A percentile compares a stretch with the other conserved stretches of the same genome.
Evolutionary conservation across 2,329 filamentous ascomycete species (phyloP).

Genomic region (Fusarium floridanum): DNA sequence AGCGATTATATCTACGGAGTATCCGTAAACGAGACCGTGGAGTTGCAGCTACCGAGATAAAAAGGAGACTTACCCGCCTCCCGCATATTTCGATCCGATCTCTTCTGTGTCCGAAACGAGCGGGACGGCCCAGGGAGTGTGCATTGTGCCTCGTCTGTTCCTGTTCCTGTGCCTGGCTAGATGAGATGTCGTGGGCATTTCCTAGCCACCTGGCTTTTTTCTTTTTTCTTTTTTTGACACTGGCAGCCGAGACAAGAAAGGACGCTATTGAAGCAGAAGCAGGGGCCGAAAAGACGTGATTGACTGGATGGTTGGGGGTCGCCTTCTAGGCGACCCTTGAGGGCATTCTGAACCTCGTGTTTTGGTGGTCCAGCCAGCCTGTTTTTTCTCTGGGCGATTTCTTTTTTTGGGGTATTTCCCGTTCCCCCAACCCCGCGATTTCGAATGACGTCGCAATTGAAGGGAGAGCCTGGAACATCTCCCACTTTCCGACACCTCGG

Average conservation of each 20-base stretch:
- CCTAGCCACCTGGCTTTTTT: constrained; percentile 17
- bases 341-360: background rate
- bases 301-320: background rate
- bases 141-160: constrained; percentile 27
- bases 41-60: constrained; percentile 20
- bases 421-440: constrained; percentile 28
- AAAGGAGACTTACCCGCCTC: background rate
- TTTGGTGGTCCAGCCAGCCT: constrained; percentile 28
- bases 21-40: background rate
- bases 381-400: constrained; percentile 25
- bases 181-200: background rate
- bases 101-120: constrained; percentile 22
- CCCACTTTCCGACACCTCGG: background rate
- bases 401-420: constrained; percentile 15
- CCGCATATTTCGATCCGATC: constrained; percentile 11
- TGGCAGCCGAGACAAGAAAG: constrained; percentile 16
- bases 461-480: constrained; percentile 13
- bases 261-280: background rate
- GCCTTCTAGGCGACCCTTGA: background rate
- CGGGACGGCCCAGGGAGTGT: constrained; percentile 29
- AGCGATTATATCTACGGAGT: background rate
- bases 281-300: background rate
- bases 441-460: constrained; percentile 24
- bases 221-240: background rate
- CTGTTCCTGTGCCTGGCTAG: constrained; percentile 10